Evolutionary conservation across 2,329 filamentous ascomycete genomes (phyloP), one percentile per base, ranked within the genome.

Genomic region (Colletotrichum cuscutae): DNA sequence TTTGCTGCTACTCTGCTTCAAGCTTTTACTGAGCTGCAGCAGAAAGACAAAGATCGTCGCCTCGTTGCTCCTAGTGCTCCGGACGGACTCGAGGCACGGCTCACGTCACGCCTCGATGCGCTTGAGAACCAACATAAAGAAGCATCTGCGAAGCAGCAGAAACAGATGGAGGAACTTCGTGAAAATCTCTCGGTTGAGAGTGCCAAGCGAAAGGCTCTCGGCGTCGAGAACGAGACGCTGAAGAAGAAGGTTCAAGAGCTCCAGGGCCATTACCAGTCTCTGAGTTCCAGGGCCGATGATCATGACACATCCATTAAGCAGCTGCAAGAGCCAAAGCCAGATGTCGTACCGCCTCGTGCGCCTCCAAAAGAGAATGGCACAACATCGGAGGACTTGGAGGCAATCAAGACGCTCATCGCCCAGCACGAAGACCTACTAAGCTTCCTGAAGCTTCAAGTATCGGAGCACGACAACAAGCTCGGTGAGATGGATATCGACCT

Each of bases 61-160:
- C 22, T 12, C 15, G 49, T 24, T 32, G 22, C 11, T 5, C 12
- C 65, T 15, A 49, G n/a, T 24, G 9, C 22, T 7, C 4, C 22
- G n/a, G 58, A 62, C 13, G 24, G 37, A 22, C 57, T 62, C 22
- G 68, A 66, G 32, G 12, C 46, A 32, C 42, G 26, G 28, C 26
- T 56, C 32, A 62, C 26, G 4, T 54, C 65, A 24, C 72, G 61
- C n/a, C 37, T 68, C 11, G 74, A 73, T 46, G 65, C 62, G 19
- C 37, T 71, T 8, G 69, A 72, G 11, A 65, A 61, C 26, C 69
- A 54, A n/a, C 64, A 69, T 37, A 54, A 54, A 30, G 72, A 72
- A 26, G 22, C 56, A 24, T 15, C 69, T 62, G 49, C 75, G 71
- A 54, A 74, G 77, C 61, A 72, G 73, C 11, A 65, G 30, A 54